These are phyloP conservation scores for Trichomonascus vanleenenianus DNA, from an alignment of 805 yeast species.

Conservation along the genomic window DNA sequence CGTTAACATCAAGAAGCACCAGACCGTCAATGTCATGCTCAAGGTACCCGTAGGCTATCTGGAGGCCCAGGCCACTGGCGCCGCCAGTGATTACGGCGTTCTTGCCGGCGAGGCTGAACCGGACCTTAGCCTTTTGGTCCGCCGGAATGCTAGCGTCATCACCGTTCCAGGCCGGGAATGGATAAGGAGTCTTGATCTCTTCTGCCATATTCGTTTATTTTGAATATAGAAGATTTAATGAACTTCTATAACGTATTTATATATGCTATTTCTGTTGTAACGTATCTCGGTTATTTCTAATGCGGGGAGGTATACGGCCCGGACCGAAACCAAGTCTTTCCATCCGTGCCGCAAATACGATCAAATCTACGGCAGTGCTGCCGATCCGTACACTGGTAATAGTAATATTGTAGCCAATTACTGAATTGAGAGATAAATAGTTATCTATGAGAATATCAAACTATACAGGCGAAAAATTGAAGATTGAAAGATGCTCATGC, in stretches of 20 bases:
- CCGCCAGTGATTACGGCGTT: constrained; percentile 10
- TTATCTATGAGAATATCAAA: too few relatives aligned
- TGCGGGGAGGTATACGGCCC: too few relatives aligned
- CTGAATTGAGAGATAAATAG: too few relatives aligned
- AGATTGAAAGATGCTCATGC: background rate
- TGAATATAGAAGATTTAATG: background rate
- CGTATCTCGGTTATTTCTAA: too few relatives aligned
- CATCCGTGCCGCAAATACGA: too few relatives aligned
- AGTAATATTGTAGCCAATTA: too few relatives aligned
- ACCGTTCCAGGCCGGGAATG: background rate
- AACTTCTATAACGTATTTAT: too few relatives aligned
- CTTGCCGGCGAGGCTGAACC: constrained; percentile 6
- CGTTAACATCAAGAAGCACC: constrained; percentile 3
- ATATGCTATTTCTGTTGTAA: too few relatives aligned
- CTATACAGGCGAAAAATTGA: background rate
- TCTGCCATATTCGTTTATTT: too few relatives aligned
- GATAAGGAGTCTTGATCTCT: background rate
- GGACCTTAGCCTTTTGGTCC: constrained; percentile 4
- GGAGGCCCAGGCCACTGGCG: constrained; percentile 8
- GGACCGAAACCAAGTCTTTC: too few relatives aligned
- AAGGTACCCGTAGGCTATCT: constrained; percentile 6
- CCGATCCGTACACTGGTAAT: too few relatives aligned
- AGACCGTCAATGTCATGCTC: constrained; percentile 8
- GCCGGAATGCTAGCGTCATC: constrained; percentile 26
- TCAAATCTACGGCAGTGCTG: too few relatives aligned